A percentile compares a stretch with the other conserved stretches of the same genome.
phyloP scores from a whole-genome alignment of 176 grass and related monocot genomes.

The Lolium rigidum region DNA sequence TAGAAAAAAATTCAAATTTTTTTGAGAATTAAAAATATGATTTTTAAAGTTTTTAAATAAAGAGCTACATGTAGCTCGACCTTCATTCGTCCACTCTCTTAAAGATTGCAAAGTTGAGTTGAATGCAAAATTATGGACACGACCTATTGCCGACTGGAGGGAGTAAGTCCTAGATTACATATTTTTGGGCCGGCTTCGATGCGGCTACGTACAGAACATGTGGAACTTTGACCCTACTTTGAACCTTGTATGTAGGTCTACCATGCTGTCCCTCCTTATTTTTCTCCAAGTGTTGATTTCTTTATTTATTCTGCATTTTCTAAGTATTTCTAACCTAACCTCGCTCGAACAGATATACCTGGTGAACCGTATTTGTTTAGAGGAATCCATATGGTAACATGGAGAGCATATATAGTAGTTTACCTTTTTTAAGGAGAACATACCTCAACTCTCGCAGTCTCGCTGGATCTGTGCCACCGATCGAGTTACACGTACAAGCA shows the following conservation, averaged over 20 bases:
- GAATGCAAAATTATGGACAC: no score
- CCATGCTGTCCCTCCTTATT: neutral
- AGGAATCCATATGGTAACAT: conserved; percentile 23
- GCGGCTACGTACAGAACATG: neutral
- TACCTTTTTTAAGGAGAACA: conserved; percentile 19
- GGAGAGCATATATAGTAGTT: neutral
- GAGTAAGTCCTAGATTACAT: no score
- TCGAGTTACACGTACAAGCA: no score
- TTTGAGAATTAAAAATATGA: no score
- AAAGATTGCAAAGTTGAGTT: no score
- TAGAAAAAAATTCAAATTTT: no score
- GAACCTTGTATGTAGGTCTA: neutral
- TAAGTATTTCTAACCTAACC: neutral
- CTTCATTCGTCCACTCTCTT: no score
- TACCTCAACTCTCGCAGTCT: conserved; percentile 20
- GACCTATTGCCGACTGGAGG: no score
- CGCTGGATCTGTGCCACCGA: no score
- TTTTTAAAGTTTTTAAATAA: no score
- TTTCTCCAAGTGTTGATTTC: neutral
- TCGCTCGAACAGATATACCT: neutral
- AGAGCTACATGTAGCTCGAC: no score
- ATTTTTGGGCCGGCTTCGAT: neutral
- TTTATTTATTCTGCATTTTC: neutral
- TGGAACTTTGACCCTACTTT: neutral
- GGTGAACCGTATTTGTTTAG: neutral